Evolutionary conservation across 2,329 filamentous ascomycete species (phyloP).

Genomic region (Fusarium protoensiforme): DNA sequence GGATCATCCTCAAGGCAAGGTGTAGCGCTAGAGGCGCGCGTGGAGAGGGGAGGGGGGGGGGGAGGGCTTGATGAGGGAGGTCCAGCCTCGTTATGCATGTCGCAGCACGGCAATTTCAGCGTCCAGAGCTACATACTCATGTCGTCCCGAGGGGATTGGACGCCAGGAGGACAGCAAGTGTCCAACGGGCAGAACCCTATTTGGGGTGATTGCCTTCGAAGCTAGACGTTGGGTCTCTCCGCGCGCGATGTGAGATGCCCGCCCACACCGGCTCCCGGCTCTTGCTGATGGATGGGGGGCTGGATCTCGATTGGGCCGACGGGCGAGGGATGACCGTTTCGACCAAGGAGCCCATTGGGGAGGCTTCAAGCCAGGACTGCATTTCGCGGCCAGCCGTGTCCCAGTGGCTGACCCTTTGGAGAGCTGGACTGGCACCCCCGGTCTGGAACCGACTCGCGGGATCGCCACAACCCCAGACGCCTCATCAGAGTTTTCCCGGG

Average conservation of each 20-base stretch:
- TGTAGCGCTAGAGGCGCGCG: slow-evolving; percentile 10
- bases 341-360: not conserved
- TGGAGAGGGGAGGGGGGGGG: too few relatives aligned
- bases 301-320: not conserved
- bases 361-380: not conserved
- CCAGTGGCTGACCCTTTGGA: not conserved
- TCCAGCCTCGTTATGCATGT: slow-evolving; percentile 21
- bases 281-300: not conserved
- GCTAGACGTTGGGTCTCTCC: not conserved
- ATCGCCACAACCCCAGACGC: slow-evolving; percentile 1
- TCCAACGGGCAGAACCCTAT: slow-evolving; percentile 10
- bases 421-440: not conserved
- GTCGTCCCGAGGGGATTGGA: not conserved
- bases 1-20: not conserved
- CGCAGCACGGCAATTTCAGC: slow-evolving; percentile 2
- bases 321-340: not conserved
- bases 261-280: not conserved
- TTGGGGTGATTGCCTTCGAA: too few relatives aligned
- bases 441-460: slow-evolving; percentile 11
- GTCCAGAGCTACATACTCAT: not conserved
- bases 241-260: not conserved
- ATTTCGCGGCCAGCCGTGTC: not conserved
- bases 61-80: not conserved
- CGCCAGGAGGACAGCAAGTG: not conserved
- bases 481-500: not conserved